Percentiles rank a stretch among this genome's conserved stretches.
Conservation (phyloP, 768 basidiomycete species). For the Leucocoprinus leucothites region DNA sequence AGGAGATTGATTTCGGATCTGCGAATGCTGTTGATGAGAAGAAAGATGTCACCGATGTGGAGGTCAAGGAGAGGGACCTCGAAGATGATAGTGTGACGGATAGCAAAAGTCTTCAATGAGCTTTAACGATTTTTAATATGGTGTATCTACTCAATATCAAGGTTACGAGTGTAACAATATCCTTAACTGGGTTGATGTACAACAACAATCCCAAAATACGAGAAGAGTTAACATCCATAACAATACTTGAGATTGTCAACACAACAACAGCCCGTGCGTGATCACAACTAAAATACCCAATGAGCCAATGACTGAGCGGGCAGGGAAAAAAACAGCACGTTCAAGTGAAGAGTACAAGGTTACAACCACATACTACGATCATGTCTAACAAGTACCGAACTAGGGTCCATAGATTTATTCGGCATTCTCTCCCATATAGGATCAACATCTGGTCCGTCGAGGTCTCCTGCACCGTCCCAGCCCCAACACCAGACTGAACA, state of each 20-base stretch:
- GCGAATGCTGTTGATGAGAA: neutral
- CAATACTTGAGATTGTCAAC: no score
- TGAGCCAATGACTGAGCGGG: no score
- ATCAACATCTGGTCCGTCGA: constrained; percentile 97
- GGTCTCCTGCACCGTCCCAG: constrained; percentile 98
- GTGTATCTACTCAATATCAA: no score
- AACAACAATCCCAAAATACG: no score
- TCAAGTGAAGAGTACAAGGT: neutral
- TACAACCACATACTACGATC: constrained; percentile 42
- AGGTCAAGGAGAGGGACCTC: neutral
- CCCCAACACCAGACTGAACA: constrained; percentile 97
- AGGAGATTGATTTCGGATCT: constrained; percentile 20
- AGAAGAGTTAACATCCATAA: no score
- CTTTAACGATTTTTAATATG: no score
- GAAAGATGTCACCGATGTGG: neutral
- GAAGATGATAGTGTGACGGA: neutral
- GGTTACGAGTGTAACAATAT: no score
- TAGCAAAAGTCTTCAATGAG: no score
- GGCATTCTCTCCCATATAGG: constrained; percentile 93
- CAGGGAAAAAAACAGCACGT: no score
- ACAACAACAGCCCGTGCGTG: no score
- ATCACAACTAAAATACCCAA: no score
- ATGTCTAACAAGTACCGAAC: constrained; percentile 71
- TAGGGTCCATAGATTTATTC: constrained; percentile 51
- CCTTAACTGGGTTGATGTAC: no score